Conservation (phyloP, 169 alveolate genomes). For the Eimeria brunetti region DNA sequence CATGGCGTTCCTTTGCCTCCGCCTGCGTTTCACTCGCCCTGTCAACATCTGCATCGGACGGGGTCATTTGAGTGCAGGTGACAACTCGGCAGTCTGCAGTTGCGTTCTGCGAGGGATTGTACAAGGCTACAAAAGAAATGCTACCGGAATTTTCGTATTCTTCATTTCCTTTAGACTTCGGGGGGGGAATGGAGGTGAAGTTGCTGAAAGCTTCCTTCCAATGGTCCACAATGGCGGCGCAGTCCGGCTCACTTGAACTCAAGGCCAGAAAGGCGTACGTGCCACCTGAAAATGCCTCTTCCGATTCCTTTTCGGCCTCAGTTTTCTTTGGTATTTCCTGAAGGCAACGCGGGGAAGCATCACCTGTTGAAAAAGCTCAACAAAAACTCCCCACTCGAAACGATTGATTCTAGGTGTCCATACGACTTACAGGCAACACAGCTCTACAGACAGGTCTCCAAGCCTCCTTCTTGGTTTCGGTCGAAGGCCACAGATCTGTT, state of each 20-base stretch:
- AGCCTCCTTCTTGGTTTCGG: neutral
- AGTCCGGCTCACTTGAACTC: neutral
- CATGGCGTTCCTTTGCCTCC: neutral
- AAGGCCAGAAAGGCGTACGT: neutral
- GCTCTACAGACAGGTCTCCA: slow-evolving; percentile 1
- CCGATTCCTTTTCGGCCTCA: neutral
- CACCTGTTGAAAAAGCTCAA: neutral
- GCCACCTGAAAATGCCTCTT: neutral
- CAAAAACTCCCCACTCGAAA: neutral
- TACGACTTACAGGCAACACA: neutral
- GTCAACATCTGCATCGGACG: neutral
- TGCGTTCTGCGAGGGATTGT: slow-evolving; percentile 14
- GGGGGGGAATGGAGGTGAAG: neutral
- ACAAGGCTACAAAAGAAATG: slow-evolving; percentile 42
- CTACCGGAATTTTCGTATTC: neutral
- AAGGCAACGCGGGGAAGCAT: neutral
- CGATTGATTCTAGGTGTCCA: neutral
- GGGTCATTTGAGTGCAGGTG: slow-evolving; percentile 15
- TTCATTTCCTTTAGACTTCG: neutral
- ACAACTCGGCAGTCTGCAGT: slow-evolving; percentile 43
- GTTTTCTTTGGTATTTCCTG: neutral
- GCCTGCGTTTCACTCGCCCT: neutral
- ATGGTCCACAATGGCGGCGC: neutral
- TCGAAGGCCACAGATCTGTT: neutral
- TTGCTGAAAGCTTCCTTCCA: slow-evolving; percentile 21